Evolutionary conservation across 495 filamentous ascomycete genomes (phyloP), one percentile per base, ranked within the genome.

Genomic region (Thermothielavioides terrestris): DNA sequence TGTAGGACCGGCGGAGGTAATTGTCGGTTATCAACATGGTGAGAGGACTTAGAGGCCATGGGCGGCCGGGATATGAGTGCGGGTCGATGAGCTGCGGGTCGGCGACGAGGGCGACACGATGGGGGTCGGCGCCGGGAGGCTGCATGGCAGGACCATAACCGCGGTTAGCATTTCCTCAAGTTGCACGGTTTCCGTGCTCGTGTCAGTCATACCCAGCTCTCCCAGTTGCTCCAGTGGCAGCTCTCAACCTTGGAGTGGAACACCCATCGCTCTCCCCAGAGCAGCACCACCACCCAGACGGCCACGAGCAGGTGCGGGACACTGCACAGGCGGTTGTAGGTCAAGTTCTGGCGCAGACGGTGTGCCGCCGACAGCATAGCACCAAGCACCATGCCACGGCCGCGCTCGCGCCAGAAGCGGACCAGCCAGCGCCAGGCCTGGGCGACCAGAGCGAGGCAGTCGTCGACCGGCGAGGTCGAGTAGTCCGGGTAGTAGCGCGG

Each of bases 41-140:
- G 40, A 92, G 63, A 1, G 83, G 77, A 18, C 81, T 86, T 5
- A 97, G 66, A 15, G 88, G 84, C 87, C 90, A 92, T 32, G 92
- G 92, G 34, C 94, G 85, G 40, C 85, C 92, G 15, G 92, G 86
- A 63, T 99, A 97, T 12, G 89, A 92, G 63, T 99, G 92, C 25
- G 91, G 88, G 68, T 99, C 94, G 58, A 95, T 88, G 28, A 99
- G 76, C 64, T 99, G 94, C n/a, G 94, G 94, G 62, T 99, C 94
- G 32, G 94, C 90, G 49, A 99, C 73, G 58, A 99, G 84, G 43
- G 84, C 78, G 47, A 96, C 73, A 61, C 84, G 88, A 67, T 97
- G 89, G 2, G 94, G 94, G 22, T 73, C 77, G 17, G 89, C 88
- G 53, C 71, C 78, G 54, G 71, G 61, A 50, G 88, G 87, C 92